Percentiles rank a stretch among this genome's conserved stretches.
Evolutionary conservation across 768 basidiomycete species (phyloP).

Genomic region (Xerocomus spinulosus): DNA sequence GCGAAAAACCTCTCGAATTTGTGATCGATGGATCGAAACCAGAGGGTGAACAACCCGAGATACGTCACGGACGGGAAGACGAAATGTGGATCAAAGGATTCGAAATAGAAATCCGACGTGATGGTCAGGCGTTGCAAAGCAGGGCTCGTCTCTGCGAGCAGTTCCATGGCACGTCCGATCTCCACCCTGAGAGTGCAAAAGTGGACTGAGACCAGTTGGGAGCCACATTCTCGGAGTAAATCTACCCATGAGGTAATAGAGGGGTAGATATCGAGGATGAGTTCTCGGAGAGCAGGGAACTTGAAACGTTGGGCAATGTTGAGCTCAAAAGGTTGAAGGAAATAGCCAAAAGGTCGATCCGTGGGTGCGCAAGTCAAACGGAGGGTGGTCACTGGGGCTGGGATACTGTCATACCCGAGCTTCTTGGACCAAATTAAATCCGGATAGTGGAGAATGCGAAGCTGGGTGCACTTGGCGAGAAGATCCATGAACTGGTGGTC

Average conservation of each 20-base stretch:
- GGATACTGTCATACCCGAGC: neutral
- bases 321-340: neutral
- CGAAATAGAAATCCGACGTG: neutral
- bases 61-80: constrained; percentile 15
- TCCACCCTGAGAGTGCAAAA: constrained; percentile 22
- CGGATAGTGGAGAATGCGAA: constrained; percentile 14
- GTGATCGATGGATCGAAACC: neutral
- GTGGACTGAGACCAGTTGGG: constrained; percentile 17
- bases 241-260: constrained; percentile 6
- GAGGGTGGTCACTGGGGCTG: constrained; percentile 15
- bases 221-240: constrained; percentile 10
- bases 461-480: constrained; percentile 9
- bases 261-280: constrained; percentile 8
- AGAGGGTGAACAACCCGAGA: constrained; percentile 11
- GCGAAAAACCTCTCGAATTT: constrained; percentile 11
- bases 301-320: neutral
- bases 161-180: neutral
- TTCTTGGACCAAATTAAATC: constrained; percentile 9
- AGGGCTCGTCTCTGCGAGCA: constrained; percentile 15
- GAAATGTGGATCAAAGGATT: neutral
- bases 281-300: constrained; percentile 13
- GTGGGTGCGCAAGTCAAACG: no score
- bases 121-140: constrained; percentile 19
- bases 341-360: no score
- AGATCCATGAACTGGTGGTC: neutral